Conservation (phyloP, 768 basidiomycete species). For the Trametes punicea region DNA sequence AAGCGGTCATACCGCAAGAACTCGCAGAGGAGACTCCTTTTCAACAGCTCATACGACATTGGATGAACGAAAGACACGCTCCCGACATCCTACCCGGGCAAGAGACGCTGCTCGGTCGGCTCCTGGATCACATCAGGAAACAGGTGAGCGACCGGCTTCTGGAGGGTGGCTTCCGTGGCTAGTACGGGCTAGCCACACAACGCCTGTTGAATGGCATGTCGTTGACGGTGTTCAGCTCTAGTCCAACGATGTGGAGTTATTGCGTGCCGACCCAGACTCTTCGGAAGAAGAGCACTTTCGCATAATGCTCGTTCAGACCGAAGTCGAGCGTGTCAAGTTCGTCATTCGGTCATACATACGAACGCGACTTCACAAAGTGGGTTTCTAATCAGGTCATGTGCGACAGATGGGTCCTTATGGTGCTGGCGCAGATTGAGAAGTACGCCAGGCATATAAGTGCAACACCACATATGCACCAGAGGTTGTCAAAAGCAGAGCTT, state of each 20-base stretch:
- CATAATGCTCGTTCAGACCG: conserved; percentile 90
- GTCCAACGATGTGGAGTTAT: conserved; percentile 73
- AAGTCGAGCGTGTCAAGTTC: conserved; percentile 92
- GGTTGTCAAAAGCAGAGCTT: conserved; percentile 79
- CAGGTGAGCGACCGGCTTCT: conserved; percentile 53
- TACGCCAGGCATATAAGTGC: conserved; percentile 76
- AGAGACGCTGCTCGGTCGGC: conserved; percentile 57
- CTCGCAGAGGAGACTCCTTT: conserved; percentile 52
- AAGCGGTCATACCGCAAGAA: conserved; percentile 27
- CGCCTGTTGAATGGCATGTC: neutral
- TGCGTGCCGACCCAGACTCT: conserved; percentile 77
- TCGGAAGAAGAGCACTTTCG: conserved; percentile 93
- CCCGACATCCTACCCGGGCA: conserved; percentile 78
- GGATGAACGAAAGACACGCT: conserved; percentile 83
- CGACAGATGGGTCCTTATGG: neutral
- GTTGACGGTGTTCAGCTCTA: conserved; percentile 34
- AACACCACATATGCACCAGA: conserved; percentile 68
- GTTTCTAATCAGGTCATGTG: conserved; percentile 2
- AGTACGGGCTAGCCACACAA: too few relatives aligned
- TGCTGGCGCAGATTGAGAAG: conserved; percentile 69
- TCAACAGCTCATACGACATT: conserved; percentile 70
- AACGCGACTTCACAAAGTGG: conserved; percentile 81
- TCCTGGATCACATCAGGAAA: conserved; percentile 75
- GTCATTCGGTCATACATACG: conserved; percentile 87
- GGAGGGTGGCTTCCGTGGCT: neutral